These are phyloP conservation scores for Escallonia rubra DNA, from an alignment of 129 eudicot genomes.

Conservation along the genomic window DNA sequence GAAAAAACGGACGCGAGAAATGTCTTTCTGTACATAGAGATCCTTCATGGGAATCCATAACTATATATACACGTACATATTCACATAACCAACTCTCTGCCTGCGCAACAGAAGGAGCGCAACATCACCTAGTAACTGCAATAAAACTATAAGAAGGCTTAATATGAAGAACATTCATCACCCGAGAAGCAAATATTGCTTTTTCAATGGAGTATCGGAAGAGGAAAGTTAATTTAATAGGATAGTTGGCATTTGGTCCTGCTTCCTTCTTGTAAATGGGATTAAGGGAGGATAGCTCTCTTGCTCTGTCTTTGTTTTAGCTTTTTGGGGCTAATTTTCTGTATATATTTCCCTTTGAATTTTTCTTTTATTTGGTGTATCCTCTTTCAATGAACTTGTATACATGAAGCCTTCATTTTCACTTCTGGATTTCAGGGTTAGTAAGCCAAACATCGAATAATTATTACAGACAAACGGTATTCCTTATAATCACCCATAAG, in stretches of 20 bases:
- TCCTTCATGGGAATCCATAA: not conserved
- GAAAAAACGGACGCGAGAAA: constrained; percentile 2
- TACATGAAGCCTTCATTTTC: no score
- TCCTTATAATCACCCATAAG: no score
- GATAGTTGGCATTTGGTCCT: not conserved
- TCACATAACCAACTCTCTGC: not conserved
- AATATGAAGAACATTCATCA: not conserved
- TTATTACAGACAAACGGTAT: no score
- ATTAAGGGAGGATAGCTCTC: not conserved
- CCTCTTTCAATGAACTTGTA: no score
- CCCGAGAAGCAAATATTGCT: not conserved
- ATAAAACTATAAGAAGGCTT: not conserved
- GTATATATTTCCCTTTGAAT: not conserved
- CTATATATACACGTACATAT: not conserved
- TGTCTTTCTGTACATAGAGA: constrained; percentile 11
- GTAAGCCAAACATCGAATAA: no score
- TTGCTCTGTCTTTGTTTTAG: not conserved
- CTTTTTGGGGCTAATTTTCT: not conserved
- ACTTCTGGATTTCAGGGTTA: no score
- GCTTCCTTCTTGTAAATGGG: constrained; percentile 23
- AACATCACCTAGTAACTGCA: not conserved
- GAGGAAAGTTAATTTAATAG: constrained; percentile 3
- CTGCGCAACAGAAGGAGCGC: not conserved
- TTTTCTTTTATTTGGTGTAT: no score
- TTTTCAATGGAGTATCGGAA: constrained; percentile 5